Percentiles rank a stretch among this genome's conserved stretches.
Evolutionary conservation across 2,329 filamentous ascomycete species (phyloP).

Genomic region (Fusarium camptoceras): DNA sequence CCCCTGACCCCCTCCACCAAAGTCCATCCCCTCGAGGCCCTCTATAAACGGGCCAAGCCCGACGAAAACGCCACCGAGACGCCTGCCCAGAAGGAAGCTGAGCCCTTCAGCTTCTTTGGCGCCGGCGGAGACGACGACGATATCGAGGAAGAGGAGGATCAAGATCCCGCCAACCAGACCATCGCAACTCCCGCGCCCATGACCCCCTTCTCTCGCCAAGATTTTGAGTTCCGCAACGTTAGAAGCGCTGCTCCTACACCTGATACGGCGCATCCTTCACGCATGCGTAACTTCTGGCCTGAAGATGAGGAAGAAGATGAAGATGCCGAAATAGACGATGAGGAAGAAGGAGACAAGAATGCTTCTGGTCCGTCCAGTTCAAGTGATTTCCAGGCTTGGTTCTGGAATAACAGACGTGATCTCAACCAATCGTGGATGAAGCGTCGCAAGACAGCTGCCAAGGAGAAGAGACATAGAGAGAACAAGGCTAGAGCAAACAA

Average conservation of each 20-base stretch:
- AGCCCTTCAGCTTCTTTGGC: conserved; percentile 84
- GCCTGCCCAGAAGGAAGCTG: conserved; percentile 57
- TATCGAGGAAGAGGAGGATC: conserved; percentile 62
- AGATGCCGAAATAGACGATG: conserved; percentile 46
- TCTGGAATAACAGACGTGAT: conserved; percentile 74
- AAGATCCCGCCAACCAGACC: conserved; percentile 58
- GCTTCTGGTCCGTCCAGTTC: conserved; percentile 44
- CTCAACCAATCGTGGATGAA: conserved; percentile 75
- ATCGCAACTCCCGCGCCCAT: conserved; percentile 66
- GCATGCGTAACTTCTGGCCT: conserved; percentile 70
- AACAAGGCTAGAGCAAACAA: conserved; percentile 67
- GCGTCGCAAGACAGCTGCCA: conserved; percentile 70
- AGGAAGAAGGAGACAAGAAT: conserved; percentile 45
- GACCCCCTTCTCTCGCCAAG: conserved; percentile 85
- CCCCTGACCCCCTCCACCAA: conserved; percentile 60
- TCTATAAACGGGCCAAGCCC: conserved; percentile 81
- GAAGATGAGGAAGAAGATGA: conserved; percentile 54
- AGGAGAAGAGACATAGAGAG: conserved; percentile 75
- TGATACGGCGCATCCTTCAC: conserved; percentile 84
- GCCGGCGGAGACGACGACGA: conserved; percentile 58
- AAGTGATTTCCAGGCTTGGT: conserved; percentile 73
- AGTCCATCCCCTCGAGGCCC: conserved; percentile 88
- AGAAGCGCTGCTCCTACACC: conserved; percentile 94
- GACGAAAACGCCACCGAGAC: conserved; percentile 52
- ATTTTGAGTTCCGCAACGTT: conserved; percentile 78